Base-by-base conservation (phyloP, 106 monocot genomes). In the Dendrobium nobile region DNA sequence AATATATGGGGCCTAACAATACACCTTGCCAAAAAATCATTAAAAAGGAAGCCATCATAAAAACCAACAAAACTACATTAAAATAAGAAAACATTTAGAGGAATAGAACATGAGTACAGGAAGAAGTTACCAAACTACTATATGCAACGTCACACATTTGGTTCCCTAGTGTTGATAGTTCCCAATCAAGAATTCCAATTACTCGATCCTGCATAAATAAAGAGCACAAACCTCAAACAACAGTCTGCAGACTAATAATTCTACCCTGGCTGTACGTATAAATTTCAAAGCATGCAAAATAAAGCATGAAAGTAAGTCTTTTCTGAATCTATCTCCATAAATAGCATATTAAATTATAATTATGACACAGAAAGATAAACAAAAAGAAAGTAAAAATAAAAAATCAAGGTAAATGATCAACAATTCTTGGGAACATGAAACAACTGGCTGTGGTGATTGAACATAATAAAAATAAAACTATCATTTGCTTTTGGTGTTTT, bases 131-230 rank as follows among this genome's bases (percentile, higher is more conserved):
- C 95, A 99, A 77, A 82, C 77, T 79, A 87, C 93, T 93, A 82
- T 95, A 89, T 68, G 95, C 99, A 72, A 99, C 93, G 89, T 99
- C 99, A 86, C 93, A 95, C 99, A 95, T 99, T 79, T 95, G 99
- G 78, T 99, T 99, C 75, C 99, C 99, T 33, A 99, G 81, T 61
- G 99, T 99, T 28, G 95, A 99, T 37, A 99, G 81, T 78, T 99
- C 99, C 99, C 99, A 99, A 80, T 99, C 99, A 78, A 99, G 90
- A 84, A 99, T 83, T 72, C 99, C 99, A 90, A 99, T 99, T 22
- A 99, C 95, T 79, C 85, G 84, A 87, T 95, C 91, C 99, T 99
- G 91, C 47, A 83, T 24, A 24, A 81, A 56, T 43, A 85, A 75
- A 40, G 2, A 73, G 47, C 0, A 67, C 24, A 16, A 73, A 48